Conservation (phyloP, 1,139 yeast genomes). For the Sugiyamaella pinicola region DNA sequence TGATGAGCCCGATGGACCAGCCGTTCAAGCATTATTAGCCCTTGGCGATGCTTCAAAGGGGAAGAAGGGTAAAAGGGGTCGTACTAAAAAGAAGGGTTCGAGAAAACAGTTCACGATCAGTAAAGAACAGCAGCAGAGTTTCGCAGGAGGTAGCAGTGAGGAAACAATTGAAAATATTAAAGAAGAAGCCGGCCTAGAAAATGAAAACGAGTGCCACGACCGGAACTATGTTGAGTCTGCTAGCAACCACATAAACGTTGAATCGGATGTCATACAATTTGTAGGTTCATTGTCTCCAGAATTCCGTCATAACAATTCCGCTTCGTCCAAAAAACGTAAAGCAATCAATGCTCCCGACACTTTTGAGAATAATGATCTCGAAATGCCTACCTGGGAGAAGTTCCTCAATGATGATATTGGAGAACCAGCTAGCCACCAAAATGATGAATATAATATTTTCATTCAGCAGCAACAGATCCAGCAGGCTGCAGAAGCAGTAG, state of each 20-base stretch:
- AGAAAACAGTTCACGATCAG: neutral
- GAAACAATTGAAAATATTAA: neutral
- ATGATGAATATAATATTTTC: constrained; percentile 20
- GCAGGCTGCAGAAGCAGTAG: constrained; percentile 6
- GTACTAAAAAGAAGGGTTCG: constrained; percentile 18
- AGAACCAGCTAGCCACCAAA: constrained; percentile 19
- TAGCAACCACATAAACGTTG: constrained; percentile 16
- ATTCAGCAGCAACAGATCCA: constrained; percentile 17
- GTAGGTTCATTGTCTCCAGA: constrained; percentile 23
- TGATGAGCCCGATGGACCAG: constrained; percentile 29
- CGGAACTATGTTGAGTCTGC: too few relatives aligned
- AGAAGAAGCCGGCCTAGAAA: constrained; percentile 26
- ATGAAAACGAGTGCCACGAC: constrained; percentile 27
- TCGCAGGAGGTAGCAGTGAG: too few relatives aligned
- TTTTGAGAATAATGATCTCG: constrained; percentile 20
- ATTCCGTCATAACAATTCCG: neutral
- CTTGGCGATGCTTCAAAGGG: constrained; percentile 31
- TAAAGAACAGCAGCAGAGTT: neutral
- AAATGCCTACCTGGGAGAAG: constrained; percentile 31
- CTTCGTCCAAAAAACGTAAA: constrained; percentile 21
- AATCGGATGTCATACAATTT: constrained; percentile 25
- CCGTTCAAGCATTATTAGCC: constrained; percentile 40
- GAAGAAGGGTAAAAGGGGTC: constrained; percentile 24
- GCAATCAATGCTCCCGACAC: constrained; percentile 11
- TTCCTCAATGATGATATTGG: constrained; percentile 29